These are phyloP conservation scores for Rhododendron mucronatum DNA, from an alignment of 148 eudicot genomes.

Conservation along the genomic window DNA sequence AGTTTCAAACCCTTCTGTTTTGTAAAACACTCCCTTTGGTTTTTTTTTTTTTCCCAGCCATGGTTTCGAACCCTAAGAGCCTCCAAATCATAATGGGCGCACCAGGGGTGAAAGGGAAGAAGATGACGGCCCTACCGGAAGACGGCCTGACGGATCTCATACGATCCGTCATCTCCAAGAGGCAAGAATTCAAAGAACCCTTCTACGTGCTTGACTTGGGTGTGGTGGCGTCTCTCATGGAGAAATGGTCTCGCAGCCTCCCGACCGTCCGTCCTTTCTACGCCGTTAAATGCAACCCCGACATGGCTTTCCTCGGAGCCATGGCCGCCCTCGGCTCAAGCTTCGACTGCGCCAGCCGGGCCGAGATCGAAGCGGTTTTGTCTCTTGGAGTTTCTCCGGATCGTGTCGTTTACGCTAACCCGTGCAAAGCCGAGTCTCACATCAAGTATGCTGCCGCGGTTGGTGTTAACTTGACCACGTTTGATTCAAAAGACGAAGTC, in stretches of 20 bases:
- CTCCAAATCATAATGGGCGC: neutral
- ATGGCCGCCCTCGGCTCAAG: slow-evolving; percentile 18
- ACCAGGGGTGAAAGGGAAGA: slow-evolving; percentile 1
- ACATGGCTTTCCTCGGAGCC: slow-evolving; percentile 5
- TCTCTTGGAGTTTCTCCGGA: slow-evolving; percentile 23
- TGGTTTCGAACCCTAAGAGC: neutral
- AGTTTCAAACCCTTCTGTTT: neutral
- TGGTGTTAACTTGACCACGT: slow-evolving; percentile 17
- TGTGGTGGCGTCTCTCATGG: slow-evolving; percentile 11
- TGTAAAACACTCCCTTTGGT: neutral
- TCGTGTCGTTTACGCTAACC: slow-evolving; percentile 21
- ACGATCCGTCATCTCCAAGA: slow-evolving; percentile 3
- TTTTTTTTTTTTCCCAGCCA: neutral
- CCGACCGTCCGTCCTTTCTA: slow-evolving; percentile 22
- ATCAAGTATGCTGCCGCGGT: slow-evolving; percentile 20
- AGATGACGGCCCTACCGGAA: neutral
- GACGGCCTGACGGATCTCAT: neutral
- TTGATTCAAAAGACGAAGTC: slow-evolving; percentile 15
- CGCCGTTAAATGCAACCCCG: slow-evolving; percentile 28
- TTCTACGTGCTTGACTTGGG: slow-evolving; percentile 27
- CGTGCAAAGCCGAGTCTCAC: slow-evolving; percentile 23
- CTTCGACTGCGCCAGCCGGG: slow-evolving; percentile 27
- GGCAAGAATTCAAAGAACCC: slow-evolving; percentile 13
- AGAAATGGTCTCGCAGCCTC: slow-evolving; percentile 13
- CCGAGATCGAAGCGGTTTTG: slow-evolving; percentile 20